phyloP scores from a whole-genome alignment of 2,329 filamentous ascomycete genomes.

The Hypomyces perniciosus region DNA sequence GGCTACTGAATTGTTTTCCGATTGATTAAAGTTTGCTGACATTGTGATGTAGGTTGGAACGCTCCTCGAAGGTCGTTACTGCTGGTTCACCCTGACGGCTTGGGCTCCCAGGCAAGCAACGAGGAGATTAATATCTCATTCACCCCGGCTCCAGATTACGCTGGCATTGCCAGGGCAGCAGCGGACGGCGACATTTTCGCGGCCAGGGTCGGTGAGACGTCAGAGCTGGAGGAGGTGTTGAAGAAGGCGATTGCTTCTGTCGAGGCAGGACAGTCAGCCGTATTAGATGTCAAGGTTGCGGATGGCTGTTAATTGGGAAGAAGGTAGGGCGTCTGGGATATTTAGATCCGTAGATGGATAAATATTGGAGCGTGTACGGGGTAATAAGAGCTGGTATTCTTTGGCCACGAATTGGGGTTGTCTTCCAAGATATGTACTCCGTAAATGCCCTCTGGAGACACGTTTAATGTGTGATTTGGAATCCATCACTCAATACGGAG shows the following conservation, averaged over 20 bases:
- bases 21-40: not conserved
- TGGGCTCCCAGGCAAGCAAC: constrained; percentile 49
- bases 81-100: constrained; percentile 52
- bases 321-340: not conserved
- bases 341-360: not conserved
- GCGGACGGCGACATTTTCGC: constrained; percentile 48
- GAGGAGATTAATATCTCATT: constrained; percentile 59
- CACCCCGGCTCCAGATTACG: constrained; percentile 51
- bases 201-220: constrained; percentile 40
- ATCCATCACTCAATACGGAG: too few species aligned
- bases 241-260: constrained; percentile 46
- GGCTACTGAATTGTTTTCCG: too few species aligned
- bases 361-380: not conserved
- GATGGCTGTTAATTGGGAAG: constrained; percentile 31
- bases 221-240: constrained; percentile 42
- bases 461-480: too few species aligned
- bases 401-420: not conserved
- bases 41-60: constrained; percentile 45
- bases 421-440: not conserved
- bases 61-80: constrained; percentile 51
- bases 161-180: constrained; percentile 55
- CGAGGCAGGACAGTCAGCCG: constrained; percentile 44
- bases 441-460: too few species aligned
- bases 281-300: constrained; percentile 48
- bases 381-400: not conserved